phyloP scores from a whole-genome alignment of 768 basidiomycete species.

The Tephrocybe sp. region DNA sequence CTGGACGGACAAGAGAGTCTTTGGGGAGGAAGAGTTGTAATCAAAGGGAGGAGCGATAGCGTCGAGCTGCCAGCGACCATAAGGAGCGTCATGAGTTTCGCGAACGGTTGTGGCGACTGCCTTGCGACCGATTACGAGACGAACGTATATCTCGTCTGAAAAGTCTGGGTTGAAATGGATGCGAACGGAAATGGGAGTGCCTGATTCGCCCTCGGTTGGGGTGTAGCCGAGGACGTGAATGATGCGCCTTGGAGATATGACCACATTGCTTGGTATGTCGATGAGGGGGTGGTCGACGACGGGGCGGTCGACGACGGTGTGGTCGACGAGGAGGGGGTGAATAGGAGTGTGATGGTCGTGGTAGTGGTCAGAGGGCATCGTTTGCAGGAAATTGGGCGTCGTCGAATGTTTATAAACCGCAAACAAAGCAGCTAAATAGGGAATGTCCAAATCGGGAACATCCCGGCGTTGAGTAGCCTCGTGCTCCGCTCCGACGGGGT shows the following conservation, averaged over 20 bases:
- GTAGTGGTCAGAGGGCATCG: conserved; percentile 7
- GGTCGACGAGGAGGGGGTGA: neutral
- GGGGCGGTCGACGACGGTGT: conserved; percentile 1
- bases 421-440: conserved; percentile 14
- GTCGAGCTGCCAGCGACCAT: conserved; percentile 63
- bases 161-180: conserved; percentile 54
- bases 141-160: conserved; percentile 57
- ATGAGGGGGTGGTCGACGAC: neutral
- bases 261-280: conserved; percentile 16
- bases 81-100: conserved; percentile 42
- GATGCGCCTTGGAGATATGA: conserved; percentile 49
- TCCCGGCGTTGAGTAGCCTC: conserved; percentile 14
- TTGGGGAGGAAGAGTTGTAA: conserved; percentile 36
- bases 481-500: conserved; percentile 13
- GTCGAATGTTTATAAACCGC: conserved; percentile 15
- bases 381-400: neutral
- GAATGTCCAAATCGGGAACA: conserved; percentile 6
- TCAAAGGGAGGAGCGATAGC: conserved; percentile 58
- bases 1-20: conserved; percentile 58
- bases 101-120: conserved; percentile 68
- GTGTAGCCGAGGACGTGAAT: conserved; percentile 66
- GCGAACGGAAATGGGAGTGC: conserved; percentile 61
- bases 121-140: conserved; percentile 70
- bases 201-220: conserved; percentile 61
- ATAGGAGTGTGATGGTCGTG: conserved; percentile 13